Evolutionary conservation across 2,329 filamentous ascomycete species (phyloP).

Genomic region (Parastagonospora nodorum): DNA sequence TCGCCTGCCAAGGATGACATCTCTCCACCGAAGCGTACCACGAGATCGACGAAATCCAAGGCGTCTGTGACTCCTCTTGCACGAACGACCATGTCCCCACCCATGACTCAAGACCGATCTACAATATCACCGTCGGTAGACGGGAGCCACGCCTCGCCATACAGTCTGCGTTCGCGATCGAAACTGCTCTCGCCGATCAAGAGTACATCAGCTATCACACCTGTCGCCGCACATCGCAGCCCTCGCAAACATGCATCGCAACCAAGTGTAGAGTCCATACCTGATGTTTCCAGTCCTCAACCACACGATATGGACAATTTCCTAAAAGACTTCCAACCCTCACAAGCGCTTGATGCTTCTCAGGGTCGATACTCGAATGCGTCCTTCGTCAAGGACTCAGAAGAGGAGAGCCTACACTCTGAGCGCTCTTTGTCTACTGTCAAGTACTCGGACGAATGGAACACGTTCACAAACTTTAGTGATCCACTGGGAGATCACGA

Average conservation of each 20-base stretch:
- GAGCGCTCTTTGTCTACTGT: slow-evolving; percentile 34
- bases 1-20: slow-evolving; percentile 25
- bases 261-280: slow-evolving; percentile 12
- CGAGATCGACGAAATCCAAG: slow-evolving; percentile 24
- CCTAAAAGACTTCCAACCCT: slow-evolving; percentile 21
- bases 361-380: slow-evolving; percentile 31
- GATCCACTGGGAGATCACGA: slow-evolving; percentile 11
- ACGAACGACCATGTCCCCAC: slow-evolving; percentile 23
- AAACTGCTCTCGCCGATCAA: slow-evolving; percentile 28
- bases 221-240: slow-evolving; percentile 5
- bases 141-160: slow-evolving; percentile 26
- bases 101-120: slow-evolving; percentile 19
- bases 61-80: slow-evolving; percentile 19
- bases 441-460: slow-evolving; percentile 27
- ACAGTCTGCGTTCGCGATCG: slow-evolving; percentile 36
- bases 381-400: slow-evolving; percentile 37
- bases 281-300: slow-evolving; percentile 8
- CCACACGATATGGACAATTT: slow-evolving; percentile 17
- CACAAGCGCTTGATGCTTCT: slow-evolving; percentile 29
- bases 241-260: slow-evolving; percentile 19
- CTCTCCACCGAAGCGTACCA: slow-evolving; percentile 10
- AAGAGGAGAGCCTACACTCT: slow-evolving; percentile 36
- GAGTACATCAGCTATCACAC: neutral
- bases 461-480: slow-evolving; percentile 10
- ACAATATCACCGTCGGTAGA: slow-evolving; percentile 26